Conservation (phyloP, 495 filamentous ascomycete species). For the Hypoxylon cercidicola region DNA sequence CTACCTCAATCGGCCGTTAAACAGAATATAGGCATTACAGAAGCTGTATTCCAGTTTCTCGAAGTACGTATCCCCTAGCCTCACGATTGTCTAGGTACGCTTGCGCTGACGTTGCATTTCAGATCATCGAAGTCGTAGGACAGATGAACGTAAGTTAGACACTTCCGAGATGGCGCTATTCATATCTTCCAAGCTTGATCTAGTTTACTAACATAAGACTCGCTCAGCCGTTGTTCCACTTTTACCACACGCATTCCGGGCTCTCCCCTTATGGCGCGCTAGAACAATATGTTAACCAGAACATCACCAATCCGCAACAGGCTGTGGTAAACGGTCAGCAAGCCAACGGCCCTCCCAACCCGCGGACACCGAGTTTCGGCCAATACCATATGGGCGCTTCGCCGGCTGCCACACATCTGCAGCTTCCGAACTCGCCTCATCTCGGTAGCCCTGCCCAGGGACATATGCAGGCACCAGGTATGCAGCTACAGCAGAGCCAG, state of each 20-base stretch:
- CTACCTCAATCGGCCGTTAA: conserved; percentile 73
- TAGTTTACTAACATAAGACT: conserved; percentile 19
- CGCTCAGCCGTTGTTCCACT: conserved; percentile 65
- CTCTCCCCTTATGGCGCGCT: conserved; percentile 70
- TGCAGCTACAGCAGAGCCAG: conserved; percentile 78
- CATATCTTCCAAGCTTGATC: background rate
- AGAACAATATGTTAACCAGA: conserved; percentile 64
- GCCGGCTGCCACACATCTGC: conserved; percentile 64
- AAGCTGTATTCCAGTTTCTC: conserved; percentile 71
- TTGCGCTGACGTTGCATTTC: conserved; percentile 13
- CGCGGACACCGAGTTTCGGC: conserved; percentile 59
- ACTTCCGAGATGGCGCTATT: background rate
- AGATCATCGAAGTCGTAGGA: conserved; percentile 80
- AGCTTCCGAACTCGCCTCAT: conserved; percentile 69
- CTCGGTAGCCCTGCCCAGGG: conserved; percentile 67
- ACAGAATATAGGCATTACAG: conserved; percentile 66
- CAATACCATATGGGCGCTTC: conserved; percentile 65
- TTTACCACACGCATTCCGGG: conserved; percentile 66
- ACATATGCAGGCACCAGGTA: conserved; percentile 70
- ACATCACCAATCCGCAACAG: conserved; percentile 46
- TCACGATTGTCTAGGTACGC: background rate
- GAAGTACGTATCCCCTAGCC: conserved; percentile 61
- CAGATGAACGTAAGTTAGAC: conserved; percentile 66
- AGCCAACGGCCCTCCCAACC: conserved; percentile 43
- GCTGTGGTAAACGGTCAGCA: conserved; percentile 55